phyloP scores from a whole-genome alignment of 257 asterid genomes.

The Haberlea rhodopensis region DNA sequence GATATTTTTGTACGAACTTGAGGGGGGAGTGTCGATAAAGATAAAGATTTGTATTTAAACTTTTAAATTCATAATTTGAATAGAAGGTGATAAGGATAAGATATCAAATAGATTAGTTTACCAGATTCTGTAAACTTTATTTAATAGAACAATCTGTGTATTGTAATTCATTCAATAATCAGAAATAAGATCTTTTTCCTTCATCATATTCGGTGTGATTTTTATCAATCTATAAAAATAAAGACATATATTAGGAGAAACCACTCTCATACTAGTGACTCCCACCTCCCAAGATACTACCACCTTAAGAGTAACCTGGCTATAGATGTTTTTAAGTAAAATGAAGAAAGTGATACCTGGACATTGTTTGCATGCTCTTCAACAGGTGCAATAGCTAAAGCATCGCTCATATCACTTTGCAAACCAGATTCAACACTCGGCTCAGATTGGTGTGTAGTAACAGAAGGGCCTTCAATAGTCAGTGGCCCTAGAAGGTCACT shows the following conservation, averaged over 20 bases:
- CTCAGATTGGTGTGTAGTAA: slow-evolving; percentile 46
- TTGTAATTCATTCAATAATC: no score
- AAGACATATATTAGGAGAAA: neutral
- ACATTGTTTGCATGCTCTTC: slow-evolving; percentile 62
- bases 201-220: no score
- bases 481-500: slow-evolving; percentile 84
- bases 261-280: neutral
- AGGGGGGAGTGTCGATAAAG: no score
- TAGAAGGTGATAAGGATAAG: no score
- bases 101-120: no score
- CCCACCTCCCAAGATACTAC: slow-evolving; percentile 4
- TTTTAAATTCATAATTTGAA: no score
- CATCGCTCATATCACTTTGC: slow-evolving; percentile 49
- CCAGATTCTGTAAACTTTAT: no score
- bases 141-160: no score
- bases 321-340: slow-evolving; percentile 14
- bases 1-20: no score
- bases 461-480: slow-evolving; percentile 74
- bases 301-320: neutral
- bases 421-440: slow-evolving; percentile 41
- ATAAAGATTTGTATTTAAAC: no score
- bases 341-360: slow-evolving; percentile 56
- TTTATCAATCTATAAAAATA: slow-evolving; percentile 2
- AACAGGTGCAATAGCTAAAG: slow-evolving; percentile 77
- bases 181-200: no score